Evolutionary conservation across 768 basidiomycete species (phyloP), one percentile per base, ranked within the genome.

Genomic region (Lyophyllum semitale): DNA sequence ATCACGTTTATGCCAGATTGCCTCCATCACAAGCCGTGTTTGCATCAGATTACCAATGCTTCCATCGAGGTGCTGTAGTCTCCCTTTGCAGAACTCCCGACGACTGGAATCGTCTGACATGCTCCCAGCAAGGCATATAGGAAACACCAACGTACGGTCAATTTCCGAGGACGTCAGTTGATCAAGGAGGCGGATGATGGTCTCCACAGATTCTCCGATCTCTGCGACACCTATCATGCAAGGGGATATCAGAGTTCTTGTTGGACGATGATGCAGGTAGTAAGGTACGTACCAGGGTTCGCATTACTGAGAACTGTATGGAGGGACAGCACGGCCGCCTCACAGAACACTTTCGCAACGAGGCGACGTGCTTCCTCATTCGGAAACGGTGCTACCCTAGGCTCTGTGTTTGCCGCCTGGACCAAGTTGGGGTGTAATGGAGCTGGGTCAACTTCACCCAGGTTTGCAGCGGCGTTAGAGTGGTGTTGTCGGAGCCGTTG

Each of bases 101-200:
- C 76, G 76, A 37, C 68, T 72, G 17, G 77, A 81, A 66, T 87
- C 83, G 67, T 89, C 84, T 42, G 88, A 82, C 79, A 92, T 79
- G 67, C 84, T 84, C 5, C 87, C 91, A 27, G 86, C 84, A 38
- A 93, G 73, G 66, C 84, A 87, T 52, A 90, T 79, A 26, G 91
- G 89, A 70, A 91, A 87, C 20, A 89, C 74, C 38, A 91, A 69
- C 8, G 81, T 77, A 53, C 88, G 82, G 68, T 93, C 91, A 40
- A 83, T 69, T 54, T 81, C 75, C 15, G 85, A 84, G 38, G 82
- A 70, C 25, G 78, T 80, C 49, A 91, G 66, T 59, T 80, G 78
- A 53, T 75, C 72, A 51, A 91, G 66, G 20, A 79, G 71, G 42
- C 80, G 79, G 48, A 83, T 72, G 45, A 90, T 78, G 40, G 64